Evolutionary conservation across 1,284 basidiomycete genomes (phyloP), one percentile per base, ranked within the genome.

Genomic region (Mycena sp.): DNA sequence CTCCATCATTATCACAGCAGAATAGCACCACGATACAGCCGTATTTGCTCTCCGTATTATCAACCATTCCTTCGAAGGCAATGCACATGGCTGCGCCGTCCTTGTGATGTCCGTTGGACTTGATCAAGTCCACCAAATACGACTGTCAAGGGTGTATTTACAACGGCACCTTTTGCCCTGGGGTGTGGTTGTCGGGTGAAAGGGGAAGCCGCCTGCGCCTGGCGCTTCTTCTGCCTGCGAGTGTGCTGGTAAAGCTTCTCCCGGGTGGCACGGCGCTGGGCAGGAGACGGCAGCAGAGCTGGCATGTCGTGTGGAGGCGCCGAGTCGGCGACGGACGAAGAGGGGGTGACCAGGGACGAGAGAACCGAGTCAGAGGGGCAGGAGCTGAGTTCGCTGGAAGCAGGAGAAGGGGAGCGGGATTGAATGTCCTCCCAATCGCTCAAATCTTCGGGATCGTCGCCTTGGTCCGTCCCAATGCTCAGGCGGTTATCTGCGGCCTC

Each of bases 371-470:
- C n/a, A n/a, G n/a, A 30, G 48, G 21, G 29, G 19, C n/a, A 23
- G 32, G n/a, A 23, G 3, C 5, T 3, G 16, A 4, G 11, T 19
- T n/a, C n/a, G 29, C 30, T 7, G 49, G 32, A 25, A 25, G 38
- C 40, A 4, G 51, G 51, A 2, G 51, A 30, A 3, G 51, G 26
- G 2, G 40, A 10, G 19, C 38, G n/a, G 1, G 51, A 53, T 2
- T 43, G 19, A 2, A 53, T 14, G 2, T 53, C 51, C 51, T 53
- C 51, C 51, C 51, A 53, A 2, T 53, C 51, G 14, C 51, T 53
- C n/a, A n/a, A n/a, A n/a, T n/a, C n/a, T n/a, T n/a, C n/a, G 6
- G 26, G 14, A 26, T 43, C 40, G 14, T 53, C 40, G 1, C 26
- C 35, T 21, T 19, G 21, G 14, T 29, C 37, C 6, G 12, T 12